These are phyloP conservation scores for Phylloporus sp. DNA, from an alignment of 768 basidiomycete species.

Conservation along the genomic window DNA sequence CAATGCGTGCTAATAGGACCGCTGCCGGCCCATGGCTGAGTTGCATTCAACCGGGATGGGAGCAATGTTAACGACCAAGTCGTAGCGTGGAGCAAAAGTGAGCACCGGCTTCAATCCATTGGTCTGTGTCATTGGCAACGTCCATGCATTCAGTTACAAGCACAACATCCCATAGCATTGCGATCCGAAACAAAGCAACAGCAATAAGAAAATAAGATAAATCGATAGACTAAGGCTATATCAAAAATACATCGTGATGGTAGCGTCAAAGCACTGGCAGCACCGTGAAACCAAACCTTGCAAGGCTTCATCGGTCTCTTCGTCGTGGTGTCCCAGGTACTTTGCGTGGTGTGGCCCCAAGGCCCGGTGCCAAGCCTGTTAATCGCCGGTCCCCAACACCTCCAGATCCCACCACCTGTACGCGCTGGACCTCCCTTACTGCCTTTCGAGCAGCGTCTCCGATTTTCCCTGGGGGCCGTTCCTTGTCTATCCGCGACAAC, in stretches of 20 bases:
- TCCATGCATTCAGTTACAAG: not conserved
- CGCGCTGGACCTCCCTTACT: slow-evolving; percentile 66
- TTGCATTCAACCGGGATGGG: too few relatives aligned
- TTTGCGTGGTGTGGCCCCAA: slow-evolving; percentile 46
- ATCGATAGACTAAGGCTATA: slow-evolving; percentile 10
- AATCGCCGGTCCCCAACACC: slow-evolving; percentile 53
- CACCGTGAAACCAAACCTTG: slow-evolving; percentile 7
- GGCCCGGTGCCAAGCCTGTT: slow-evolving; percentile 45
- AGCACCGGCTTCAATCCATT: not conserved
- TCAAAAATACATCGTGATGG: slow-evolving; percentile 26
- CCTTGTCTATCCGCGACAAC: slow-evolving; percentile 62
- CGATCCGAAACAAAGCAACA: slow-evolving; percentile 25
- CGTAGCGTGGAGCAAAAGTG: too few relatives aligned
- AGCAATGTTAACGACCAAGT: too few relatives aligned
- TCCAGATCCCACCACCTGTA: slow-evolving; percentile 48
- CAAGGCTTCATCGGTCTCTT: slow-evolving; percentile 24
- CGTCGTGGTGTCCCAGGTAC: slow-evolving; percentile 60
- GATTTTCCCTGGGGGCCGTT: slow-evolving; percentile 60
- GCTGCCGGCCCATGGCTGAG: too few relatives aligned
- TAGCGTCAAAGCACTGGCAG: not conserved
- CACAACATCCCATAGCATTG: slow-evolving; percentile 31
- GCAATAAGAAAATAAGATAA: slow-evolving; percentile 33
- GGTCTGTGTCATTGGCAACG: too few relatives aligned
- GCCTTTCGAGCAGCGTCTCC: slow-evolving; percentile 71
- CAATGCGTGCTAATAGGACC: too few relatives aligned